Conservation (phyloP, 2,329 filamentous ascomycete genomes). For the Fusarium concolor region DNA sequence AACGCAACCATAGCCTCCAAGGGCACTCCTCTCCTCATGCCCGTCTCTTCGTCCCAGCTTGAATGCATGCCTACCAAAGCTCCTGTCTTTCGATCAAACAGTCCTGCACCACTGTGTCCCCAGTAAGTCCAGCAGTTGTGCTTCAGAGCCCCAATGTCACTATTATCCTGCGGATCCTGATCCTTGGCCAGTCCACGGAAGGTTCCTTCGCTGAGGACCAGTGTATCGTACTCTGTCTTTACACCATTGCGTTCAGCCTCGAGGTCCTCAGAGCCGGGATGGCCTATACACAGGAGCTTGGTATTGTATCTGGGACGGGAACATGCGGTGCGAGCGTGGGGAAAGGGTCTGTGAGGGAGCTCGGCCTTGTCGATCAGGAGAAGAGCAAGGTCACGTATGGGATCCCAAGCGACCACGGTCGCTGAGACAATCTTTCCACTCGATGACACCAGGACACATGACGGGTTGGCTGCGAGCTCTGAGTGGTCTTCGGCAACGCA, state of each 20-base stretch:
- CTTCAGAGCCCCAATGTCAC: conserved; percentile 63
- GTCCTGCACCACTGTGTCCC: conserved; percentile 65
- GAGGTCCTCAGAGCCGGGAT: conserved; percentile 56
- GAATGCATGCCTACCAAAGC: conserved; percentile 63
- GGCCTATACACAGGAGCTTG: conserved; percentile 50
- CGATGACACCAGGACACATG: conserved; percentile 58
- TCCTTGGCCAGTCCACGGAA: conserved; percentile 54
- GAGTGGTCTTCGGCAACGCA: conserved; percentile 58
- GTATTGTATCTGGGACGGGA: conserved; percentile 33
- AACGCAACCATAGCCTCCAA: conserved; percentile 59
- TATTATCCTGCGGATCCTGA: conserved; percentile 62
- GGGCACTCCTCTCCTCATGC: conserved; percentile 62
- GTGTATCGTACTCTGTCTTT: conserved; percentile 58
- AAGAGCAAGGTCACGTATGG: conserved; percentile 59
- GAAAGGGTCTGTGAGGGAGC: conserved; percentile 33
- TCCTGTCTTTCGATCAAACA: conserved; percentile 55
- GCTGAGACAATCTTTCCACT: conserved; percentile 55
- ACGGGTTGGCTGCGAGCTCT: conserved; percentile 46
- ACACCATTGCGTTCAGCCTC: conserved; percentile 52
- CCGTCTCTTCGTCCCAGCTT: conserved; percentile 64
- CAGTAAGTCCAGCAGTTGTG: conserved; percentile 69
- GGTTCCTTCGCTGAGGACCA: conserved; percentile 58
- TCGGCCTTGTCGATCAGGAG: conserved; percentile 53
- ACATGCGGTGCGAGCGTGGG: conserved; percentile 30
- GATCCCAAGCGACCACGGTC: conserved; percentile 56